Base-by-base conservation (phyloP, 192 early-diverging fungal genomes). In the Podila verticillata region DNA sequence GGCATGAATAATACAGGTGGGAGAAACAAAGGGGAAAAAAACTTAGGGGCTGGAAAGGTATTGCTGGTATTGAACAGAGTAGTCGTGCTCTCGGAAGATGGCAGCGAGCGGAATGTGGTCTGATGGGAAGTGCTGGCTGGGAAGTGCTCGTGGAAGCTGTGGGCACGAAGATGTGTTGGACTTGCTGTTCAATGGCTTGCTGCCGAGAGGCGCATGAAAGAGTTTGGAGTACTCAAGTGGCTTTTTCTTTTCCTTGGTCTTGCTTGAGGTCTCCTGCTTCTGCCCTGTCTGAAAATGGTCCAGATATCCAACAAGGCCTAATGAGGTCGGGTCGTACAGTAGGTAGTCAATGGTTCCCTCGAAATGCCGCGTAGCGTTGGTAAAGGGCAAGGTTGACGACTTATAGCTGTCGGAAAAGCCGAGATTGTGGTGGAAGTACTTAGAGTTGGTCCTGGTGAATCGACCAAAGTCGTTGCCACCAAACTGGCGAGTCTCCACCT, bases 311-410 rank as follows among this genome's bases (percentile, higher is more conserved):
- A 80, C 65, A 7, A 80, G 66, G 36, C 70, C 61, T 13, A 80
- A n/a, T 7, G 77, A 72, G 8, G 61, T 57, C 1, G 77, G 66
- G 17, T 80, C 77, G 28, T 68, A 72, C 0, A 80, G 62, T 31
- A 80, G 31, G 54, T 80, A 80, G 32, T 80, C 77, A n/a, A 80
- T 80, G 20, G 77, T 80, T 24, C 77, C 77, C 39, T 72, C 65
- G 20, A 80, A 80, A 28, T 72, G 59, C 9, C 70, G 64, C 13
- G 77, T 80, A 0, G 70, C 59, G 29, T 80, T 80, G 26, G 77
- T 80, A 49, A 80, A 80, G 7, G 77, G 77, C 20, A 80, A 36
- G 17, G 34, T 68, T 0, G 77, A 80, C 0, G 70, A 63, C 15
- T 68, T 51, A 61, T 80, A 80, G 31, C 77, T 80, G 61, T 80